These are phyloP conservation scores for Teunomyces pallodes DNA, from an alignment of 805 yeast genomes.

Conservation along the genomic window DNA sequence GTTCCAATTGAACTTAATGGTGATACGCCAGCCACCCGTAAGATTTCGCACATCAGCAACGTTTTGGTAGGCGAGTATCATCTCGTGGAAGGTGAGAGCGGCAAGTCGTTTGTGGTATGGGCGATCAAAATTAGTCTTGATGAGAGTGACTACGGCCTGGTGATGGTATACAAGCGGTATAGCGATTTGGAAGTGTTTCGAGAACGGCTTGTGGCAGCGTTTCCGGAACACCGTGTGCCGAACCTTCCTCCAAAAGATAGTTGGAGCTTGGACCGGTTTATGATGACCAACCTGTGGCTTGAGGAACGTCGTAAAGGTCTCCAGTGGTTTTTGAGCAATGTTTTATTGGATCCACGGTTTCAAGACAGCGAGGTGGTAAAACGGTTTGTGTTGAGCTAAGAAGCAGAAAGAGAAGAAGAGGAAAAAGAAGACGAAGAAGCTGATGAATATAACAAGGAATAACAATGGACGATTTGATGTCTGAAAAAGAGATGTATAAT, in stretches of 20 bases:
- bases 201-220: constrained; percentile 29
- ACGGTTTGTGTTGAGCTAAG: constrained; percentile 30
- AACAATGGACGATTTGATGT: too few relatives aligned
- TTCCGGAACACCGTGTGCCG: constrained; percentile 46
- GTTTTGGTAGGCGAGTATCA: constrained; percentile 39
- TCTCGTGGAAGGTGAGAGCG: constrained; percentile 36
- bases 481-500: too few relatives aligned
- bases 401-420: neutral
- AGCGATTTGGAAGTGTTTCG: constrained; percentile 59
- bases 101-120: constrained; percentile 40
- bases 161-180: constrained; percentile 57
- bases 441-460: too few relatives aligned
- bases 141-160: constrained; percentile 36
- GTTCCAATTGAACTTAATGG: constrained; percentile 27
- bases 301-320: constrained; percentile 54
- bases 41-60: constrained; percentile 6
- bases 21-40: neutral
- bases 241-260: constrained; percentile 51
- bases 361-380: constrained; percentile 38
- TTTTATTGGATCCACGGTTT: constrained; percentile 49
- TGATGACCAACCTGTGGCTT: constrained; percentile 45
- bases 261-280: constrained; percentile 36
- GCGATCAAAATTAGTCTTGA: constrained; percentile 34
- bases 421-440: too few relatives aligned
- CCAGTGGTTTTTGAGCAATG: constrained; percentile 57